Conservation (phyloP, 495 filamentous ascomycete species). For the Daldinia childiae region DNA sequence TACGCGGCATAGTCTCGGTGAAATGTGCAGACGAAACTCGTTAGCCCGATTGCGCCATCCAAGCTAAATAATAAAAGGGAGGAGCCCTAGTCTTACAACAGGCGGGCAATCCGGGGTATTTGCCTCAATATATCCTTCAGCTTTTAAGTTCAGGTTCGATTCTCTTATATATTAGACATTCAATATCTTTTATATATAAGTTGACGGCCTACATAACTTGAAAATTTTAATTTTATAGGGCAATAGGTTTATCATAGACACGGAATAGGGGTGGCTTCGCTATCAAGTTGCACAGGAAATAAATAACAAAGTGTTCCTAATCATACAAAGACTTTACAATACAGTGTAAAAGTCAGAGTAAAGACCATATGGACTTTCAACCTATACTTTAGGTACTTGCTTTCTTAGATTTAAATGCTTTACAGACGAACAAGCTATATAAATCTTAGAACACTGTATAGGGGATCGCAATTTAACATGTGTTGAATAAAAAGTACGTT, state of each 20-base stretch:
- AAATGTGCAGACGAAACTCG: constrained; percentile 18
- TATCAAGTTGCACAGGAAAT: too few relatives aligned
- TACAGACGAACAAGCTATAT: too few relatives aligned
- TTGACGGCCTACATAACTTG: too few relatives aligned
- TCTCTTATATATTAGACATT: too few relatives aligned
- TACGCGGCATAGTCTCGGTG: constrained; percentile 34
- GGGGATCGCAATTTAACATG: too few relatives aligned
- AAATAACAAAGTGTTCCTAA: not conserved
- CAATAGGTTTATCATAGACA: not conserved
- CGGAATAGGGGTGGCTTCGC: too few relatives aligned
- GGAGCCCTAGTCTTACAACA: not conserved
- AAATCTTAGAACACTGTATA: too few relatives aligned
- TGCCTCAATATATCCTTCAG: not conserved
- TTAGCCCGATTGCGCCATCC: constrained; percentile 35
- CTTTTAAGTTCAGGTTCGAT: too few relatives aligned
- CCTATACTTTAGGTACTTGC: too few relatives aligned
- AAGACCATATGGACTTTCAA: not conserved
- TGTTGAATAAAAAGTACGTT: not conserved
- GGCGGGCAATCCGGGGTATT: constrained; percentile 13
- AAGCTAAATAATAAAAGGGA: constrained; percentile 8
- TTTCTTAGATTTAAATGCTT: not conserved
- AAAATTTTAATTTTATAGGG: not conserved
- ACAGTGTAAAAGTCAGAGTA: not conserved
- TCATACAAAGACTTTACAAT: not conserved
- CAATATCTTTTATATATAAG: too few relatives aligned